phyloP scores from a whole-genome alignment of 805 yeast genomes.

The Geotrichum ghanense region DNA sequence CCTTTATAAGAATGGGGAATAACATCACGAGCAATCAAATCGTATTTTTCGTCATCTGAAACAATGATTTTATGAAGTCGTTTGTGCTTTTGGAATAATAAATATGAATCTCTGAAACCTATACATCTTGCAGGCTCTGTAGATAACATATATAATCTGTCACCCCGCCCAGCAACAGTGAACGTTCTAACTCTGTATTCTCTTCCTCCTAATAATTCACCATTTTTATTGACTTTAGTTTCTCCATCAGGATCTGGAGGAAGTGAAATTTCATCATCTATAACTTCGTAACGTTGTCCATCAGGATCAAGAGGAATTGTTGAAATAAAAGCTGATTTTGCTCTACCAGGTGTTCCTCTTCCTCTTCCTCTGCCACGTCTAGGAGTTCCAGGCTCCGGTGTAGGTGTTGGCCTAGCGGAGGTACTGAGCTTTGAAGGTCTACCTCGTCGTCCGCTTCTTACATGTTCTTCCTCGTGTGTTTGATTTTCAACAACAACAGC shows the following conservation, averaged over 20 bases:
- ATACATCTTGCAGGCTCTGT: conserved; percentile 95
- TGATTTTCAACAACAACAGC: neutral
- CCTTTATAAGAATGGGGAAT: conserved; percentile 88
- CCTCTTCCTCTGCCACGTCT: conserved; percentile 8
- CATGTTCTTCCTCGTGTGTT: neutral
- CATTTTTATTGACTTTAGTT: conserved; percentile 54
- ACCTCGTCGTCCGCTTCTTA: conserved; percentile 20
- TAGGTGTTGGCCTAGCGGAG: conserved; percentile 5
- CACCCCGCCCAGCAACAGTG: conserved; percentile 44
- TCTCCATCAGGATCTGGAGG: conserved; percentile 74
- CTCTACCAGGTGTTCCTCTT: conserved; percentile 12
- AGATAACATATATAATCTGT: conserved; percentile 72
- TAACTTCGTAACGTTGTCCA: conserved; percentile 53
- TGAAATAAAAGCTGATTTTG: conserved; percentile 12
- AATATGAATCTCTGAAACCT: conserved; percentile 86
- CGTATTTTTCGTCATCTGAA: conserved; percentile 68
- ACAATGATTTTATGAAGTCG: conserved; percentile 63
- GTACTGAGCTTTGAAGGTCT: conserved; percentile 24
- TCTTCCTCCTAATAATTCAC: conserved; percentile 61
- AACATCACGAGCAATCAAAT: conserved; percentile 65
- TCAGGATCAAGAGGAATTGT: conserved; percentile 45
- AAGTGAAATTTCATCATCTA: conserved; percentile 66
- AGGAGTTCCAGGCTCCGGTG: conserved; percentile 5
- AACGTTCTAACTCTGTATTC: conserved; percentile 46
- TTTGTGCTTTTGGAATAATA: conserved; percentile 78